Base-by-base conservation (phyloP, 371 early-diverging fungal species). In the Massospora cicadina region DNA sequence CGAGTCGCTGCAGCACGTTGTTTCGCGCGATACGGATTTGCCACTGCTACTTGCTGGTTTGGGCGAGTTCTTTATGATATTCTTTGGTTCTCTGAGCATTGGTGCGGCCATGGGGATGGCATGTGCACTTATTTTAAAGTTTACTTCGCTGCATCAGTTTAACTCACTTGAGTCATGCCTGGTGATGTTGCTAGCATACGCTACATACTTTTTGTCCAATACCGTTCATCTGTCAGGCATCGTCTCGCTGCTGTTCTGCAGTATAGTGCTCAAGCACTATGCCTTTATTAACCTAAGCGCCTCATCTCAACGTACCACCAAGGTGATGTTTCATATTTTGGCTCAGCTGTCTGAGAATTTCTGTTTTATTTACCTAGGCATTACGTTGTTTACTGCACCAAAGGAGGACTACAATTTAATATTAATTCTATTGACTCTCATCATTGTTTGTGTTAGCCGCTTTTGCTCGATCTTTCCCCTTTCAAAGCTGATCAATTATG, bases 231-330 rank as follows among this genome's bases (percentile, higher is more conserved):
- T 93, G 72, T 88, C 91, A 1, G 87, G 89, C 17, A 94, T 96
- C 65, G 94, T 96, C 31, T 89, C 92, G 0, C 77, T 96, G n/a
- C 72, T 96, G 43, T 96, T 96, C 73, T 88, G 92, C 64, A 93
- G 93, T 17, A 91, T 94, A 55, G 85, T 85, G 0, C 72, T 93
- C 59, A 89, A 88, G 69, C 95, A 95, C 70, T 91, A 96, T 72
- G 92, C 90, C 0, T 90, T 89, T 71, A 85, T 86, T 66, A 93
- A 91, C 72, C 78, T 96, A 80, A 87, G 88, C 0, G 59, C 73
- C 10, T 76, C 79, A 30, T 83, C 85, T 30, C 79, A 87, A 70
- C 70, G 83, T 31, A 88, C 92, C 0, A 90, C 91, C 29, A 86
- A 87, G 70, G 85, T 86, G 65, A 78, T 93, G 75, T 92, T 91